A percentile compares a stretch with the other conserved stretches of the same genome.
Evolutionary conservation across 2,329 filamentous ascomycete genomes (phyloP).

Genomic region (Calonectria honghensis): DNA sequence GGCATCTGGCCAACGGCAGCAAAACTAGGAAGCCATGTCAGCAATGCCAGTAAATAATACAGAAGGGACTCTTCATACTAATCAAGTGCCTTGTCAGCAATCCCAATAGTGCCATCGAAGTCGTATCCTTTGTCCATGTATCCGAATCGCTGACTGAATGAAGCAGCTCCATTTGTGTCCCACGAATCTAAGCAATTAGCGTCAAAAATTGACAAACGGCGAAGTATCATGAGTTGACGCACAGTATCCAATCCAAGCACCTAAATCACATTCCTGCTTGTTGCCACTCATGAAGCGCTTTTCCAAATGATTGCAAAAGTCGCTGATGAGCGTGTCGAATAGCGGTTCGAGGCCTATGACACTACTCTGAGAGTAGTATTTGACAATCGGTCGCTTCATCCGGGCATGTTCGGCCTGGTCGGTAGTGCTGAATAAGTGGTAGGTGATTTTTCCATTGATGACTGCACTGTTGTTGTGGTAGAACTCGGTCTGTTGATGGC

Average conservation of each 20-base stretch:
- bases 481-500: conserved; percentile 41
- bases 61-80: conserved; percentile 29
- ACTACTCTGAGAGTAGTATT: conserved; percentile 53
- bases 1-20: conserved; percentile 56
- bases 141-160: conserved; percentile 64
- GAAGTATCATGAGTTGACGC: background rate
- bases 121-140: conserved; percentile 63
- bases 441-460: conserved; percentile 51
- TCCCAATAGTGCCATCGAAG: conserved; percentile 60
- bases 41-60: background rate
- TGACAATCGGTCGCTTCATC: conserved; percentile 53
- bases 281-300: conserved; percentile 41
- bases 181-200: conserved; percentile 53
- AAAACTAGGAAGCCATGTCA: conserved; percentile 55
- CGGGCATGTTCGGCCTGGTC: conserved; percentile 48
- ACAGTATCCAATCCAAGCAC: conserved; percentile 45
- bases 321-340: conserved; percentile 55
- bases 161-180: conserved; percentile 65
- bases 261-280: conserved; percentile 38
- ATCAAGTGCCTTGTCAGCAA: conserved; percentile 53
- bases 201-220: background rate
- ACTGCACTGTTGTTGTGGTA: conserved; percentile 53
- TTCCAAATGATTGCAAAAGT: conserved; percentile 44
- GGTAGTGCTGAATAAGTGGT: conserved; percentile 52
- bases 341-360: conserved; percentile 51